Evolutionary conservation across 306 rosid species (phyloP), one percentile per base, ranked within the genome.

Genomic region (Cyamopsis tetragonoloba): DNA sequence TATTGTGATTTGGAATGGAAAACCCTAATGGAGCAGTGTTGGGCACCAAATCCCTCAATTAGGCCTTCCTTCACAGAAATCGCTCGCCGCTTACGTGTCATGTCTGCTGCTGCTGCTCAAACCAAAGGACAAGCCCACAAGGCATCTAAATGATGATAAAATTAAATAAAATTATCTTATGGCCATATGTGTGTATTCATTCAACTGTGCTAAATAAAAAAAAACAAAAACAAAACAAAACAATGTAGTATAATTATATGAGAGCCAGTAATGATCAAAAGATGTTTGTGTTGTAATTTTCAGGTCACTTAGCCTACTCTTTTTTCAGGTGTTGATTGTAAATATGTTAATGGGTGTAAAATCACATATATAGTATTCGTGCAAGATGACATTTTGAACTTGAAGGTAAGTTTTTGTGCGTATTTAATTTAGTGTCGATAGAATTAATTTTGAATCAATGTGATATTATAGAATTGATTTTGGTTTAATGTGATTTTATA

Each of bases 31-130:
- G 98, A 92, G 80, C 89, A 87, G 84, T 92, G 98, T 76, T 92
- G 98, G 98, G 96, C 96, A 6, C 98, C 98, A 41, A 89, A 87
- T 78, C 98, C 98, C 10, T 59, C 83, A 3, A 84, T 30, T n/a
- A 79, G 98, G 80, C 98, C 98, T 51, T 86, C 91, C 8, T 92
- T 92, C 84, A 87, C 98, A 2, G 96, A 92, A 70, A 90, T 92
- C 31, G 83, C 98, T 2, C 64, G 86, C 57, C 90, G 96, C 53
- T 70, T 92, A 48, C 91, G 93, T 2, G 86, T 56, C 41, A 85
- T 92, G 96, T 86, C 89, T 26, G 76, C 88, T 12, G 83, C 86
- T 0, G 88, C 98, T 37, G 42, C 66, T 83, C 98, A 84, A 70
- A 59, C 85, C 64, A 92, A 86, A 78, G 84, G 85, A 61, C 95